Conservation (phyloP, 2,329 filamentous ascomycete species). For the Neurospora sp. region DNA sequence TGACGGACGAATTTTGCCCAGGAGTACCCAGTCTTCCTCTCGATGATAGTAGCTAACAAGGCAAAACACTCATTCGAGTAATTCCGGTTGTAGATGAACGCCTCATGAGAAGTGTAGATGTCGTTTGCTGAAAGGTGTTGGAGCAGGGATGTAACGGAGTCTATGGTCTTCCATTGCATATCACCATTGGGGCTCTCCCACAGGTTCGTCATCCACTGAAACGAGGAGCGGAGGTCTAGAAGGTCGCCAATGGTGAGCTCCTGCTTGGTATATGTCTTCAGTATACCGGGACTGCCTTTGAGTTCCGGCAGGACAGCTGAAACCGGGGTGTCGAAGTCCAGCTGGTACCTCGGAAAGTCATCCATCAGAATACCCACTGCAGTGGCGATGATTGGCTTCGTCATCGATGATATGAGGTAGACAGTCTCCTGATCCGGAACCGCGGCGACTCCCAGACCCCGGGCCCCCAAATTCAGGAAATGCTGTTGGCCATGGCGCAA, state of each 20-base stretch:
- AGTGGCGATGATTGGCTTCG: slow-evolving; percentile 8
- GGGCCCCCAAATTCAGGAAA: slow-evolving; percentile 1
- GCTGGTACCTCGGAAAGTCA: not conserved
- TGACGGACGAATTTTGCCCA: slow-evolving; percentile 7
- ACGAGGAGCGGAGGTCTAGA: slow-evolving; percentile 8
- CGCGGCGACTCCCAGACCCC: not conserved
- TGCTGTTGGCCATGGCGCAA: not conserved
- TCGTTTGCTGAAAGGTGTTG: slow-evolving; percentile 1
- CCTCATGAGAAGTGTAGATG: not conserved
- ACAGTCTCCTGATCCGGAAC: not conserved
- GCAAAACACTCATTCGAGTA: slow-evolving; percentile 12
- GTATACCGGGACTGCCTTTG: not conserved
- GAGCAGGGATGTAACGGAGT: not conserved
- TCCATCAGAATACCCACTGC: slow-evolving; percentile 6
- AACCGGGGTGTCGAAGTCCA: slow-evolving; percentile 4
- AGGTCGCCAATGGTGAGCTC: slow-evolving; percentile 8
- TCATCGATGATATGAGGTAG: slow-evolving; percentile 11
- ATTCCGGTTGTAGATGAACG: slow-evolving; percentile 5
- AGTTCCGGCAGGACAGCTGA: slow-evolving; percentile 3
- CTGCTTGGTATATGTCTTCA: not conserved
- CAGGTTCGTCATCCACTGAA: slow-evolving; percentile 6
- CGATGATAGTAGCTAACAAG: slow-evolving; percentile 5
- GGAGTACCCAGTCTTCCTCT: not conserved
- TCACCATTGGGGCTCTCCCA: slow-evolving; percentile 10
- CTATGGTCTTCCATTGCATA: slow-evolving; percentile 6